Conservation (phyloP, 2,329 filamentous ascomycete genomes). For the Cladosporium sp. region DNA sequence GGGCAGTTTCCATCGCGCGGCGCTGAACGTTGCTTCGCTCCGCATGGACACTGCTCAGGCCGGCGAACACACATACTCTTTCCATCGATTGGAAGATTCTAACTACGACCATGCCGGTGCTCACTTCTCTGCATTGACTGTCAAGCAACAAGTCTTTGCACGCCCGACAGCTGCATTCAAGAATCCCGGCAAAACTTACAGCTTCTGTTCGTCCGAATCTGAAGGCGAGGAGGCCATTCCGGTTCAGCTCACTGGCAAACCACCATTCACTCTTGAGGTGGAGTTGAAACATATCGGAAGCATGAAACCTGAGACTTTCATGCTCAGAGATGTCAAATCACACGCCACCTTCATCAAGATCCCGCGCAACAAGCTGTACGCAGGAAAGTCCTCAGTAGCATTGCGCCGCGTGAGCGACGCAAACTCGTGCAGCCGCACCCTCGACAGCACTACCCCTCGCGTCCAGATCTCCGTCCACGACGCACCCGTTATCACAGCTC, state of each 20-base stretch:
- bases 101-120: conserved; percentile 76
- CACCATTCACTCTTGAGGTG: conserved; percentile 88
- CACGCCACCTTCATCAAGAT: conserved; percentile 65
- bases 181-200: conserved; percentile 89
- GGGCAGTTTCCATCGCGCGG: conserved; percentile 76
- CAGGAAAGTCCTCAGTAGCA: conserved; percentile 85
- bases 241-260: conserved; percentile 75
- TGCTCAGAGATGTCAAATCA: conserved; percentile 74
- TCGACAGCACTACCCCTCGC: conserved; percentile 64
- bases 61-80: conserved; percentile 82
- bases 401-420: conserved; percentile 88
- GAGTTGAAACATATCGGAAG: conserved; percentile 90
- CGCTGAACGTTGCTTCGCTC: conserved; percentile 73
- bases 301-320: conserved; percentile 75
- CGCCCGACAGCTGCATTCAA: conserved; percentile 79
- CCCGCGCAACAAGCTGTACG: conserved; percentile 77
- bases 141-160: conserved; percentile 82
- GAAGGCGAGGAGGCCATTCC: conserved; percentile 80
- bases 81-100: conserved; percentile 77
- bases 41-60: conserved; percentile 82
- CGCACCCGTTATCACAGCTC: conserved; percentile 83
- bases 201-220: conserved; percentile 86
- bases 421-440: conserved; percentile 79
- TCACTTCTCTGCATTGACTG: conserved; percentile 64
- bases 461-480: conserved; percentile 93